phyloP scores from a whole-genome alignment of 164 flowering plant species.

The Paratinospora sagittata region DNA sequence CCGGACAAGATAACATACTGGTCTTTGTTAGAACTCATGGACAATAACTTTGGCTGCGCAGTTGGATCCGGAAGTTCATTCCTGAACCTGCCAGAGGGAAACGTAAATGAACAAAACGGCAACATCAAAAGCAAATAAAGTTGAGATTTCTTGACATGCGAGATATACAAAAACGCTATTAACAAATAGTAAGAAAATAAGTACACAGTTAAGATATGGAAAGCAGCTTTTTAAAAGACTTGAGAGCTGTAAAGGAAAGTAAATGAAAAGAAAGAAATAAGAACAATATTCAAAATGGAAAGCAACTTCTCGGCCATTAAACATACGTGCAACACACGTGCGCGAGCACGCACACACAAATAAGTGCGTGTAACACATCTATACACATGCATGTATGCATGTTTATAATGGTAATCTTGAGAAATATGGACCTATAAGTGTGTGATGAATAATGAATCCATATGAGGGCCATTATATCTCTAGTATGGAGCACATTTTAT shows the following conservation, averaged over 20 bases:
- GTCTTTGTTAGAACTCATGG: conserved; percentile 62
- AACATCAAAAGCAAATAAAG: not conserved
- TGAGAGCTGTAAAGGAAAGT: not conserved
- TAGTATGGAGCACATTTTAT: not conserved
- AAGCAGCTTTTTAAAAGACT: not conserved
- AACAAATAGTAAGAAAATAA: not conserved
- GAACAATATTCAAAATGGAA: not conserved
- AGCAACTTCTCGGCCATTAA: not conserved
- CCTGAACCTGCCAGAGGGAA: conserved; percentile 57
- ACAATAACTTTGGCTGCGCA: conserved; percentile 76
- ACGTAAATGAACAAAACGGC: not conserved
- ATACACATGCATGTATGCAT: too few relatives aligned
- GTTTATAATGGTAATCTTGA: too few relatives aligned
- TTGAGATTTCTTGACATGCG: not conserved
- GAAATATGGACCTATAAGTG: too few relatives aligned
- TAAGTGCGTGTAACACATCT: too few relatives aligned
- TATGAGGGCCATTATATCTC: not conserved
- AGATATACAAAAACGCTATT: not conserved
- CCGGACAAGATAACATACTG: conserved; percentile 40
- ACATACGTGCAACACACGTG: not conserved
- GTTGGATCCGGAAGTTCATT: conserved; percentile 97
- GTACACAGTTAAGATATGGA: not conserved
- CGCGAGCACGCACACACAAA: not conserved
- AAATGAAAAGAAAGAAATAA: not conserved
- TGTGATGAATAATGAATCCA: not conserved